phyloP scores from a whole-genome alignment of 2,329 filamentous ascomycete genomes.

The Sclerotinia spermophila region DNA sequence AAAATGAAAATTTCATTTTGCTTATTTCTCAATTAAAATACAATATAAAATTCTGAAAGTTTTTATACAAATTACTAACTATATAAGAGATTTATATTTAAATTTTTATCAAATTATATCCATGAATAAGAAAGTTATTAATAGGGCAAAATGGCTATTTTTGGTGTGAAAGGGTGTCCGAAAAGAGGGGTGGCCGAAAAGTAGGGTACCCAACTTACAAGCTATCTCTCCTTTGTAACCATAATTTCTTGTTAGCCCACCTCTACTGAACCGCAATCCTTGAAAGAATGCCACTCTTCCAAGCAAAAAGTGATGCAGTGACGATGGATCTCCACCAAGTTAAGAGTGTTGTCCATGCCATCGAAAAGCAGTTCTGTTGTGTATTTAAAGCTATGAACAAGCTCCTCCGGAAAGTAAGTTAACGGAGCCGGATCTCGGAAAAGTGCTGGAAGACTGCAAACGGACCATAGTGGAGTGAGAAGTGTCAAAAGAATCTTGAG shows the following conservation, averaged over 20 bases:
- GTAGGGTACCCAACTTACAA: too few species aligned
- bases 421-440: not conserved
- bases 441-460: accelerated
- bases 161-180: too few species aligned
- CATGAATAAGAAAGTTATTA: too few species aligned
- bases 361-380: not conserved
- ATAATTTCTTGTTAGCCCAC: accelerated
- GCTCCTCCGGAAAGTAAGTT: not conserved
- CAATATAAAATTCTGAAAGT: too few species aligned
- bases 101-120: too few species aligned
- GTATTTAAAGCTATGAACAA: not conserved
- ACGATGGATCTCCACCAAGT: not conserved
- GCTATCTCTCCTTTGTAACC: accelerated
- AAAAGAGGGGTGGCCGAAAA: too few species aligned
- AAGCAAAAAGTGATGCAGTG: not conserved
- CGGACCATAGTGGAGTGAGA: too few species aligned
- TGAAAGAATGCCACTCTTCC: not conserved
- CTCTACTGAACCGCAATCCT: not conserved
- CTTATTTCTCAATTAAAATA: too few species aligned
- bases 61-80: too few species aligned
- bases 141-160: too few species aligned
- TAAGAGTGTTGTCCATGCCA: accelerated
- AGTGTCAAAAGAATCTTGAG: not conserved
- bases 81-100: too few species aligned
- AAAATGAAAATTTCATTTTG: too few species aligned